Percentiles rank a stretch among this genome's conserved stretches.
phyloP scores from a whole-genome alignment of 352 stramenopile genomes.

The Discostella stelligera region DNA sequence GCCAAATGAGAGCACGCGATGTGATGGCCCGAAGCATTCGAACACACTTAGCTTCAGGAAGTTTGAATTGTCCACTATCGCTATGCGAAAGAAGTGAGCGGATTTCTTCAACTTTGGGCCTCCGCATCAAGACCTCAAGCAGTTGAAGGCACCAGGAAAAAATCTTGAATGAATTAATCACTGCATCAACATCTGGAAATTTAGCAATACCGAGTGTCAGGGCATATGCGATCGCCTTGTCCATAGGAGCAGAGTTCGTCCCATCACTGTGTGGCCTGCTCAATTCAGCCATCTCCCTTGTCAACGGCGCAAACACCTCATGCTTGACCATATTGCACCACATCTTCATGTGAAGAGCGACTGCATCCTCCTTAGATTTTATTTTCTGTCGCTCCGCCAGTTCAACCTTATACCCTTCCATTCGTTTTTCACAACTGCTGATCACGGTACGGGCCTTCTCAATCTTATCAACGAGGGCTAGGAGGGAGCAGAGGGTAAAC shows the following conservation, averaged over 20 bases:
- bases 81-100: constrained; percentile 46
- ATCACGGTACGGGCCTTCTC: constrained; percentile 40
- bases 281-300: constrained; percentile 45
- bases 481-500: constrained; percentile 8
- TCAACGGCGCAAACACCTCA: constrained; percentile 57
- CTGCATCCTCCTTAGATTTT: constrained; percentile 57
- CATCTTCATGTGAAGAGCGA: constrained; percentile 45
- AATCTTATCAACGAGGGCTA: constrained; percentile 50
- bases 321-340: constrained; percentile 68
- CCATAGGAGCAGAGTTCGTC: constrained; percentile 54
- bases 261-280: constrained; percentile 51
- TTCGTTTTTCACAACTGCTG: constrained; percentile 48
- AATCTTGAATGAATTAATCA: constrained; percentile 67
- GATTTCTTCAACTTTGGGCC: constrained; percentile 63
- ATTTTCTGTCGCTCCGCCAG: constrained; percentile 47
- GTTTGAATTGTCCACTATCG: constrained; percentile 51
- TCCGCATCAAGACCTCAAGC: constrained; percentile 54
- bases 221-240: constrained; percentile 53
- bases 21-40: constrained; percentile 65
- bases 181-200: constrained; percentile 59
- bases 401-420: constrained; percentile 53
- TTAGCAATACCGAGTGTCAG: constrained; percentile 53
- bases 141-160: constrained; percentile 69
- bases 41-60: constrained; percentile 71
- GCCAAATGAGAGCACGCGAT: constrained; percentile 58